Percentiles rank a stretch among this genome's conserved stretches.
These are phyloP conservation scores for Ceratocystis albifundus DNA, from an alignment of 2,329 filamentous ascomycete genomes.

Conservation along the genomic window DNA sequence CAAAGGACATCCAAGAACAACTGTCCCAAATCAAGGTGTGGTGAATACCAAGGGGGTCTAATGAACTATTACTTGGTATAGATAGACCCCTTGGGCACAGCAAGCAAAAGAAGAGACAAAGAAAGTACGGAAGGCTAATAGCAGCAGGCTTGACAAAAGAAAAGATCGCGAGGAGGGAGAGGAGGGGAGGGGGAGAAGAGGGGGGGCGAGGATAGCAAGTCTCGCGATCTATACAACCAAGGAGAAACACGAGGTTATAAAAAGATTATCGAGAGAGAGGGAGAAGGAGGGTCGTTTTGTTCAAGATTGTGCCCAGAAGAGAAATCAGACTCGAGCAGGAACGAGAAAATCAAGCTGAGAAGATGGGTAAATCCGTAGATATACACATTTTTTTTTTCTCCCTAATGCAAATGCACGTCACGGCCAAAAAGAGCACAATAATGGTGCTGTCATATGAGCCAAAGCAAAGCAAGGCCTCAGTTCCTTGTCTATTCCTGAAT, in stretches of 20 bases:
- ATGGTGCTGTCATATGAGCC: slow-evolving; percentile 6
- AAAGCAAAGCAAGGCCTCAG: not conserved
- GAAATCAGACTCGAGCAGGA: not conserved
- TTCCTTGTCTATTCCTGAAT: not conserved
- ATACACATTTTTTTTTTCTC: not conserved
- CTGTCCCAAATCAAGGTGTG: not conserved
- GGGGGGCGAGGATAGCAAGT: not conserved
- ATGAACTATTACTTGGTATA: not conserved
- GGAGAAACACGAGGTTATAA: not conserved
- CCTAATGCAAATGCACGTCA: slow-evolving; percentile 10
- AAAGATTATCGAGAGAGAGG: not conserved
- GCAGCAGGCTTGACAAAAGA: not conserved
- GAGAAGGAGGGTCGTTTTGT: not conserved
- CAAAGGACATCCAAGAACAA: not conserved
- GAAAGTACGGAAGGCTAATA: not conserved
- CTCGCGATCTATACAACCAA: not conserved
- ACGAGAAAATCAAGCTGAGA: not conserved
- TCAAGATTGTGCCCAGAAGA: not conserved
- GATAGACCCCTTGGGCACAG: not conserved
- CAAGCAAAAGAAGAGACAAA: not conserved
- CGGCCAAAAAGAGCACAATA: slow-evolving; percentile 9
- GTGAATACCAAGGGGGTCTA: not conserved
- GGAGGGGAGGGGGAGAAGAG: too few relatives aligned
- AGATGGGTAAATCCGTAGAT: slow-evolving; percentile 13
- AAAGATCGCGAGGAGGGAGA: too few relatives aligned